Evolutionary conservation across 352 stramenopile genomes (phyloP).

Genomic region (Pythium utonaiense): DNA sequence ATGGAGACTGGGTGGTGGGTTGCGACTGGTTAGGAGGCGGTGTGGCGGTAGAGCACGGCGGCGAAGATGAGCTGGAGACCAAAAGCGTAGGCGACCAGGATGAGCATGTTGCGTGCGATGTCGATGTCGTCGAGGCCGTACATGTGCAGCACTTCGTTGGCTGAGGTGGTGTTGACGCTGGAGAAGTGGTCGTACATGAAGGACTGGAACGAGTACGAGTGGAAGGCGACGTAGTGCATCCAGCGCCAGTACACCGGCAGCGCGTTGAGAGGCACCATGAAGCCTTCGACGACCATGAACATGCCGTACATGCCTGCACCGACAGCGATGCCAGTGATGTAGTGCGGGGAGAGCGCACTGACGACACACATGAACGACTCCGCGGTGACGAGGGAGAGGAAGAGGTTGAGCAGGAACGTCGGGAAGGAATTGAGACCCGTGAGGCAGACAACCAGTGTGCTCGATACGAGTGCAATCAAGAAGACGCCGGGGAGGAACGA

Average conservation of each 20-base stretch:
- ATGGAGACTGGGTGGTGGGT: too few species aligned
- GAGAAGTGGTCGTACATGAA: slow-evolving; percentile 52
- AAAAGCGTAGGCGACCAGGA: slow-evolving; percentile 21
- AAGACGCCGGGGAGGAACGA: slow-evolving; percentile 41
- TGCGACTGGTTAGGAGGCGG: background rate
- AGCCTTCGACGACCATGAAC: slow-evolving; percentile 50
- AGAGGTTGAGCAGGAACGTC: slow-evolving; percentile 36
- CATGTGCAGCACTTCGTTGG: slow-evolving; percentile 18
- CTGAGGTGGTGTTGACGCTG: background rate
- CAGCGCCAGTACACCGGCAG: slow-evolving; percentile 43
- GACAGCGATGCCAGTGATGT: slow-evolving; percentile 54
- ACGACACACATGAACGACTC: slow-evolving; percentile 50
- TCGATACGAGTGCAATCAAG: slow-evolving; percentile 38
- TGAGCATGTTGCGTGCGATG: slow-evolving; percentile 26
- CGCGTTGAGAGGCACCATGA: slow-evolving; percentile 37
- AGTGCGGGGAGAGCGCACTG: slow-evolving; percentile 39
- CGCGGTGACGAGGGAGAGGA: slow-evolving; percentile 43
- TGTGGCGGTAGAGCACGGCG: slow-evolving; percentile 32
- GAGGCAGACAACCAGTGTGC: slow-evolving; percentile 24
- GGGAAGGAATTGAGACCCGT: slow-evolving; percentile 30
- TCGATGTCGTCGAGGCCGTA: slow-evolving; percentile 25
- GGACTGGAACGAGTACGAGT: slow-evolving; percentile 49
- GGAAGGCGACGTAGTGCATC: slow-evolving; percentile 51
- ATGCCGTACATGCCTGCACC: slow-evolving; percentile 47
- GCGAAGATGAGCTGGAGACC: slow-evolving; percentile 34